phyloP scores from a whole-genome alignment of 306 rosid species.

The Castanea crenata region DNA sequence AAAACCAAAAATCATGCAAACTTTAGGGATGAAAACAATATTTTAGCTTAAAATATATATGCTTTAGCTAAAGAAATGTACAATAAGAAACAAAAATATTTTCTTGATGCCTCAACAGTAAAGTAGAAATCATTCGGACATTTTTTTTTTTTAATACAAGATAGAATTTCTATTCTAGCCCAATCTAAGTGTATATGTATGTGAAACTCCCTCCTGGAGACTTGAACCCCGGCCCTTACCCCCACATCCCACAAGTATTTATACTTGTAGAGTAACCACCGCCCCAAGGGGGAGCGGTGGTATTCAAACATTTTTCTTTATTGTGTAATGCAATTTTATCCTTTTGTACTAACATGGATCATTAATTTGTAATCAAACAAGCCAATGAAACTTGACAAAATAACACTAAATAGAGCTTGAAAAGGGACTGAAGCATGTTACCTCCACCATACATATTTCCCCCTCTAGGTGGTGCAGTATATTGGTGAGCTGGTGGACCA shows the following conservation, averaged over 20 bases:
- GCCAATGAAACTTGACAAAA: neutral
- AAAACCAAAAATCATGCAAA: too few species aligned
- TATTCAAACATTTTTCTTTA: neutral
- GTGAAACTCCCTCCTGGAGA: too few species aligned
- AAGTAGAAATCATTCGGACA: neutral
- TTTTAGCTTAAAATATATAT: neutral
- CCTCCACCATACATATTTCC: conserved; percentile 57
- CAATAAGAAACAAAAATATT: neutral
- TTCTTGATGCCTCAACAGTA: neutral
- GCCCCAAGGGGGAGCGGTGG: too few species aligned
- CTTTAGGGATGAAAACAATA: too few species aligned
- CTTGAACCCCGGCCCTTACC: too few species aligned
- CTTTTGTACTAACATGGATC: neutral
- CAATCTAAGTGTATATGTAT: too few species aligned
- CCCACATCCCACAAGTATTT: too few species aligned
- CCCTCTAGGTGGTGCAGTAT: conserved; percentile 67
- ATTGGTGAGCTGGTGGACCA: conserved; percentile 66
- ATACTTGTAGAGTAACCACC: too few species aligned
- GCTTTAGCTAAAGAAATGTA: neutral
- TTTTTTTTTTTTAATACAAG: neutral
- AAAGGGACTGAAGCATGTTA: conserved; percentile 16
- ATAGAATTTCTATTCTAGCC: too few species aligned
- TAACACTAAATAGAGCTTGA: neutral
- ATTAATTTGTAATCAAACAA: neutral
- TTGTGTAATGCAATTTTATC: neutral